Evolutionary conservation across 1,284 basidiomycete genomes (phyloP).

Genomic region (Tausonia pullulans): DNA sequence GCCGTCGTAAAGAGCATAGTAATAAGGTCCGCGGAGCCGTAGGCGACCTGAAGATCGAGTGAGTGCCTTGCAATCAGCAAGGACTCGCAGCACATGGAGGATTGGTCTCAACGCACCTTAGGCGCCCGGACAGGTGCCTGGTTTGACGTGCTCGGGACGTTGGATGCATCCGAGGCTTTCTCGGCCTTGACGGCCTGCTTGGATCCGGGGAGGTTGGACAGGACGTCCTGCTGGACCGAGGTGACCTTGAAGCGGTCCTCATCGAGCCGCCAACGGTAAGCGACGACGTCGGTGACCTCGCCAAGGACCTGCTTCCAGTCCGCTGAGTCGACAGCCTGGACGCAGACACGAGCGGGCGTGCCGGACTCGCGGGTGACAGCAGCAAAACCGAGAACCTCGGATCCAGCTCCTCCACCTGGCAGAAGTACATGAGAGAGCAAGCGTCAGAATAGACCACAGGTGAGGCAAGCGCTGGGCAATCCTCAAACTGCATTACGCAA

Average conservation of each 20-base stretch:
- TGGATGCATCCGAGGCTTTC: too few species aligned
- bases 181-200: not conserved
- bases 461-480: not conserved
- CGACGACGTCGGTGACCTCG: constrained; percentile 22
- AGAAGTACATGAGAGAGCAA: not conserved
- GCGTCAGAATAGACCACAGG: not conserved
- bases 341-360: constrained; percentile 15
- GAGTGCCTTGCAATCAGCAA: too few species aligned
- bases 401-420: constrained; percentile 36
- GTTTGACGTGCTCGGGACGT: too few species aligned
- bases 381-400: constrained; percentile 33
- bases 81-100: not conserved
- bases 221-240: constrained; percentile 28
- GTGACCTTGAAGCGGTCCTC: constrained; percentile 19
- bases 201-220: constrained; percentile 14
- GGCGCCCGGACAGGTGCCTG: too few species aligned
- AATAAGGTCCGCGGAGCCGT: constrained; percentile 25
- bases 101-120: too few species aligned
- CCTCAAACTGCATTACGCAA: constrained; percentile 2
- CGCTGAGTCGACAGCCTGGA: constrained; percentile 28
- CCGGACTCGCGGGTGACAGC: constrained; percentile 22
- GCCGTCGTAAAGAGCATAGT: constrained; percentile 38
- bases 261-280: constrained; percentile 23
- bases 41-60: not conserved
- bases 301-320: constrained; percentile 26